A percentile compares a stretch with the other conserved stretches of the same genome.
These are phyloP conservation scores for Paulownia fortunei DNA, from an alignment of 257 asterid genomes.

Conservation along the genomic window DNA sequence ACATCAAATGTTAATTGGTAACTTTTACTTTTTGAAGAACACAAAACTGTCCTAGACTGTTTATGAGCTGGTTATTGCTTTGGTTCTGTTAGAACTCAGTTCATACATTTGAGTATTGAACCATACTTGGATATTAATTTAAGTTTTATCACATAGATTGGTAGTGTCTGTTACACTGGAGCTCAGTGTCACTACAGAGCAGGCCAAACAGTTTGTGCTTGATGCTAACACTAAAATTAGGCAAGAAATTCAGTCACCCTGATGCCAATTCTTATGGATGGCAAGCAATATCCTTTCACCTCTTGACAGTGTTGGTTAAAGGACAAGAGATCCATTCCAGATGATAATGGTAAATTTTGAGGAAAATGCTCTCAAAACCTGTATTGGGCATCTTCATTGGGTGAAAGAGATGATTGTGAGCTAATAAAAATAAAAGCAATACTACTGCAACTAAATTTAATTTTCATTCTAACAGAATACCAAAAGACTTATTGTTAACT, in stretches of 20 bases:
- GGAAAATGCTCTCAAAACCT: constrained; percentile 12
- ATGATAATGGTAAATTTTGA: not conserved
- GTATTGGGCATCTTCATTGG: constrained; percentile 7
- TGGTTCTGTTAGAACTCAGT: constrained; percentile 11
- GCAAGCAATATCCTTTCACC: constrained; percentile 8
- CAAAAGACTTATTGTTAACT: not conserved
- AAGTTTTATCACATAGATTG: constrained; percentile 11
- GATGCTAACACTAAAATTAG: constrained; percentile 16
- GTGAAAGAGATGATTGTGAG: not conserved
- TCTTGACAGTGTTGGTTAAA: not conserved
- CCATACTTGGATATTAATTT: constrained; percentile 6
- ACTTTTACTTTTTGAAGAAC: not conserved
- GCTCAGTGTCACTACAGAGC: not conserved
- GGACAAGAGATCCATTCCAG: not conserved
- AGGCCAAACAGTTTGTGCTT: not conserved
- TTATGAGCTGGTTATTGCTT: constrained; percentile 22
- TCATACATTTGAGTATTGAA: not conserved
- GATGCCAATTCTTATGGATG: not conserved
- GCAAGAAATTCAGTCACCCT: not conserved
- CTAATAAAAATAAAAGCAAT: not conserved
- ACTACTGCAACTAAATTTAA: constrained; percentile 11
- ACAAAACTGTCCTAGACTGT: not conserved
- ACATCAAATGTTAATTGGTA: constrained; percentile 1
- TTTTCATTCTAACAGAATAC: not conserved
- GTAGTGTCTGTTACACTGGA: not conserved